Conservation (phyloP, 1,139 yeast genomes). For the Blastobotrys proliferans region DNA sequence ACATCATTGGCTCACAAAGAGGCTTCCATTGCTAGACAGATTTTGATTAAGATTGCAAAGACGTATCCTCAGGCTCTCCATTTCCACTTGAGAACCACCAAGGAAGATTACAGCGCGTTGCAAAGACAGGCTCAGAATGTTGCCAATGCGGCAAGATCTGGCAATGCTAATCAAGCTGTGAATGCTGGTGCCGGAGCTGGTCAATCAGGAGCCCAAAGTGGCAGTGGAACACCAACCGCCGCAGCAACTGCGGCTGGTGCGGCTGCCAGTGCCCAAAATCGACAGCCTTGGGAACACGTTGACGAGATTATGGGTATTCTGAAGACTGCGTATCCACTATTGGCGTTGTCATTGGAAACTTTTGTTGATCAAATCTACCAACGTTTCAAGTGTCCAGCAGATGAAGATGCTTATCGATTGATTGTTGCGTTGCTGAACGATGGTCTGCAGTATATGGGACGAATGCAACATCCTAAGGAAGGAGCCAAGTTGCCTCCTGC, state of each 20-base stretch:
- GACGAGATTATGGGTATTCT: constrained; percentile 93
- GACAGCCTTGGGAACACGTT: constrained; percentile 92
- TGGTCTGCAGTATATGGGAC: constrained; percentile 79
- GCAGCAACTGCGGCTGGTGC: neutral
- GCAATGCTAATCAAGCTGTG: constrained; percentile 35
- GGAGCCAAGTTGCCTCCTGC: constrained; percentile 87
- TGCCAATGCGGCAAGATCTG: constrained; percentile 30
- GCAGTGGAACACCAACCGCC: constrained; percentile 14
- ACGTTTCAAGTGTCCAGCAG: constrained; percentile 89
- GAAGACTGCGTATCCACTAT: constrained; percentile 91
- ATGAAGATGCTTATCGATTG: constrained; percentile 92
- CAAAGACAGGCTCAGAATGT: constrained; percentile 74
- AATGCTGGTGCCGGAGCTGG: constrained; percentile 15
- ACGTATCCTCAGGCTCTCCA: constrained; percentile 96
- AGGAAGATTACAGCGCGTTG: constrained; percentile 85
- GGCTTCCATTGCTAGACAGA: constrained; percentile 81
- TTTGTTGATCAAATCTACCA: constrained; percentile 93
- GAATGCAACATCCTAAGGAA: constrained; percentile 80
- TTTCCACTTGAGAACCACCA: constrained; percentile 90
- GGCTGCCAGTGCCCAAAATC: constrained; percentile 19
- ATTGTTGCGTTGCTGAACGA: constrained; percentile 91
- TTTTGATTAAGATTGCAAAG: constrained; percentile 88
- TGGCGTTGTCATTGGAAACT: constrained; percentile 90
- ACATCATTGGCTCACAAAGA: constrained; percentile 89
- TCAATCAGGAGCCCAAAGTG: constrained; percentile 12